These are phyloP conservation scores for Lyophyllum decastes DNA, from an alignment of 768 basidiomycete species.

Conservation along the genomic window DNA sequence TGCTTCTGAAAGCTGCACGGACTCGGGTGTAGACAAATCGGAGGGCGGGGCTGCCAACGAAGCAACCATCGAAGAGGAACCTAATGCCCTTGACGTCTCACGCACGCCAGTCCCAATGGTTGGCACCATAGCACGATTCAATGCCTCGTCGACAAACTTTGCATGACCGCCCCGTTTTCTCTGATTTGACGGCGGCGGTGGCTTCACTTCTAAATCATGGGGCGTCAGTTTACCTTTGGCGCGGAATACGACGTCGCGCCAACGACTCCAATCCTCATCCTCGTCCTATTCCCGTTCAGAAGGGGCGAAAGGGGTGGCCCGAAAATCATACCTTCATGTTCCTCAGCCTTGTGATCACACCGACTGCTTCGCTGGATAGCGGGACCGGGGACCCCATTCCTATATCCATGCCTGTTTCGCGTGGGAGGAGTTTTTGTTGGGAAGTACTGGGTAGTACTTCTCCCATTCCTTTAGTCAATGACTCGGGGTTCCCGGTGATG, in stretches of 20 bases:
- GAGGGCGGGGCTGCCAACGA: constrained; percentile 12
- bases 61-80: constrained; percentile 10
- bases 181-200: constrained; percentile 61
- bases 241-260: constrained; percentile 83
- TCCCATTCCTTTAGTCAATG: constrained; percentile 26
- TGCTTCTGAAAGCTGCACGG: constrained; percentile 42
- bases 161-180: constrained; percentile 61
- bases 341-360: constrained; percentile 74
- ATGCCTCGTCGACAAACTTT: constrained; percentile 30
- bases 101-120: not conserved
- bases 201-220: constrained; percentile 41
- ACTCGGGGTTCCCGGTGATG: constrained; percentile 48
- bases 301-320: not conserved
- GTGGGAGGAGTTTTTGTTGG: constrained; percentile 57
- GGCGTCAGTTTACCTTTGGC: constrained; percentile 65
- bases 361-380: constrained; percentile 74
- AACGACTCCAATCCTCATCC: constrained; percentile 86
- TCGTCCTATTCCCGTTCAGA: constrained; percentile 56
- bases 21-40: constrained; percentile 17
- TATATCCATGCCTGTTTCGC: constrained; percentile 86
- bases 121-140: constrained; percentile 19
- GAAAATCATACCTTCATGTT: constrained; percentile 70
- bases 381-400: constrained; percentile 87
- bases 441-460: constrained; percentile 9
- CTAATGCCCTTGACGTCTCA: constrained; percentile 1